phyloP scores from a whole-genome alignment of 1,284 basidiomycete genomes.

The Xerocomus amazonicus region DNA sequence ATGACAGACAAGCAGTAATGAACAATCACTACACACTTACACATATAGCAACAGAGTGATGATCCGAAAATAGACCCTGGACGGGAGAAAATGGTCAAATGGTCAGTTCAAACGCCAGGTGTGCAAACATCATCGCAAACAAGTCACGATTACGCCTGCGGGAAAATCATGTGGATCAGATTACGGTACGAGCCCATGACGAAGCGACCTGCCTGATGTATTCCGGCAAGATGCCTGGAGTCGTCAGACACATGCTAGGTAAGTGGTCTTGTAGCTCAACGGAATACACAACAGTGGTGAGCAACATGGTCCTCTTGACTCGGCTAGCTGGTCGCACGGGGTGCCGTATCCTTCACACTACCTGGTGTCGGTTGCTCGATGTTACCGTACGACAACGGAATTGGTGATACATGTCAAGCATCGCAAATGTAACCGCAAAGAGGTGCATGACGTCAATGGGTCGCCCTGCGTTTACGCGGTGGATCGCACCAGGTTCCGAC shows the following conservation, averaged over 20 bases:
- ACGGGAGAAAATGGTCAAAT: not conserved
- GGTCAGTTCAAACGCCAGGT: not conserved
- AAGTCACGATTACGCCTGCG: not conserved
- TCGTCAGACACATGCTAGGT: constrained; percentile 10
- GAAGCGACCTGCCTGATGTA: not conserved
- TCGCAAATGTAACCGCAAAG: too few relatives aligned
- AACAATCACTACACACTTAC: not conserved
- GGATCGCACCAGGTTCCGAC: not conserved
- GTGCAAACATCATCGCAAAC: not conserved
- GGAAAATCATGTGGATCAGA: not conserved
- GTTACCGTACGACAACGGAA: not conserved
- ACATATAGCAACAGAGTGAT: not conserved
- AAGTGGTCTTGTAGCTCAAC: constrained; percentile 3
- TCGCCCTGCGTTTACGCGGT: not conserved
- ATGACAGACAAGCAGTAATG: not conserved
- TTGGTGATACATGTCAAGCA: too few relatives aligned
- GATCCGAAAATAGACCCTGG: not conserved
- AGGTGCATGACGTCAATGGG: not conserved
- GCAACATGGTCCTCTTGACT: constrained; percentile 20
- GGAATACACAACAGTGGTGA: constrained; percentile 14
- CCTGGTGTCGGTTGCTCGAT: constrained; percentile 6
- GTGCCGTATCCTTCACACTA: constrained; percentile 2
- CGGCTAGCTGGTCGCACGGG: constrained; percentile 17
- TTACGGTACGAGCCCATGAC: not conserved
- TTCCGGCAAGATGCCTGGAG: not conserved